phyloP scores from a whole-genome alignment of 2,329 filamentous ascomycete species.

The Emergomyces pasteurianus region DNA sequence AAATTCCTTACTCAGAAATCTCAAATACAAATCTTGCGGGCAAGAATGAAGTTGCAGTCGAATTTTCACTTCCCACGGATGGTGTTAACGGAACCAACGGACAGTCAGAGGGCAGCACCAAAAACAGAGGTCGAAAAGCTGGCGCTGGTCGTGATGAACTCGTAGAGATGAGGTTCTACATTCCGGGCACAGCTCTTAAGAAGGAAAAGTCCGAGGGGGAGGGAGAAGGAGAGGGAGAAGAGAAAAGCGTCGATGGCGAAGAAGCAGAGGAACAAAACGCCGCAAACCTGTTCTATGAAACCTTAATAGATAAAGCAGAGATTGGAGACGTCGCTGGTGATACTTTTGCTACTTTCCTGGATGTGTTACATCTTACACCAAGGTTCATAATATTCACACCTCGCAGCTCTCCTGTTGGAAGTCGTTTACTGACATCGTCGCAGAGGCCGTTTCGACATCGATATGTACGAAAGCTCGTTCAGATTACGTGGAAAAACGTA shows the following conservation, averaged over 20 bases:
- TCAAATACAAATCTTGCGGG: constrained; percentile 95
- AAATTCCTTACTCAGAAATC: constrained; percentile 93
- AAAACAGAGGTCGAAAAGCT: constrained; percentile 73
- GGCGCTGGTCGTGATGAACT: constrained; percentile 83
- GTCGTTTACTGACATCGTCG: constrained; percentile 9
- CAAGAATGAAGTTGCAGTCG: constrained; percentile 93
- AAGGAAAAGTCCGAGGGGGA: constrained; percentile 48
- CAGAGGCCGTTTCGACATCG: constrained; percentile 98
- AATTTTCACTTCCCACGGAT: constrained; percentile 69
- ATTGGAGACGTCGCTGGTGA: constrained; percentile 98
- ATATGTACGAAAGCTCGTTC: constrained; percentile 98
- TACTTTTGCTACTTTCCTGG: constrained; percentile 92
- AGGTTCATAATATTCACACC: constrained; percentile 45
- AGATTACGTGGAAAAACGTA: constrained; percentile 96
- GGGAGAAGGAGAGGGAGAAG: constrained; percentile 56
- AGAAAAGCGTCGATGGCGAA: constrained; percentile 44
- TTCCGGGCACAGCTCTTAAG: constrained; percentile 74
- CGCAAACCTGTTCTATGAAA: constrained; percentile 95
- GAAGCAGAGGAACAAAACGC: constrained; percentile 73
- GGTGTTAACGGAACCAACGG: constrained; percentile 63
- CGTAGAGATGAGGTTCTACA: constrained; percentile 98
- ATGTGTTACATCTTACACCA: constrained; percentile 92
- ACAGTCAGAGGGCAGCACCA: constrained; percentile 56
- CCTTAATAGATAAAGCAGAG: constrained; percentile 94
- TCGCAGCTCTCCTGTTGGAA: background rate